Base-by-base conservation (phyloP, 2,329 filamentous ascomycete species). In the Beauveria australis region DNA sequence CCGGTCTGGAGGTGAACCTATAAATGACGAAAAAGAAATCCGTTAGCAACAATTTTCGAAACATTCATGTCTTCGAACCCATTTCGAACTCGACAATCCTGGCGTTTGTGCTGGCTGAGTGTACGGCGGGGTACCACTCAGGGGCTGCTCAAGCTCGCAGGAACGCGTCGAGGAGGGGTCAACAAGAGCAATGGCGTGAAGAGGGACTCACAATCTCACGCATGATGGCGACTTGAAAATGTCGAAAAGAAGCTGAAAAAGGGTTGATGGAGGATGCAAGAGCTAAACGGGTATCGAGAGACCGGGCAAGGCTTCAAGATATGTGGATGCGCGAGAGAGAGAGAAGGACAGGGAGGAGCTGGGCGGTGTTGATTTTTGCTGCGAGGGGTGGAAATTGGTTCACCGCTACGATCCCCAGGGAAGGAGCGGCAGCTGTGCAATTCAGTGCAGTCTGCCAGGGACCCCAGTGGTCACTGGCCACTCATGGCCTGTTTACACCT, bases 1-100 rank as follows among this genome's bases (percentile, higher is more conserved):
- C 94, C 94, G 85, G 94, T 99, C 84, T 99, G 94, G 73, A 99
- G 92, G 82, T 99, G 94, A 81, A 97, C 93, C 93, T 97, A 75
- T 83, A 74, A 81, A 72, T 67, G 67, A 67, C 68, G 71, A 77
- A 78, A 73, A 74, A 66, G 63, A 46, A 67, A 62, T 67, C 65
- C 73, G 84, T 87, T 81, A 89, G 86, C 79, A 70, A 73, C 65
- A 61, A 66, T 63, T 63, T 51, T 43, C 12, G 47, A 61, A 61
- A 61, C 63, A 30, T 28, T 28, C 19, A 61, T 28, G 33, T 48
- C 43, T 28, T 3, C 9, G 6, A 22, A 6, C 19, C 49, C n/a
- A 51, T 41, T 18, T 57, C 16, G 18, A 8, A 22, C 53, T 48
- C 48, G 40, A 24, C 33, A 22, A 40, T 58, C 40, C 18, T 8